phyloP scores from a whole-genome alignment of 2,329 filamentous ascomycete species.

The Xylaria polymorpha region DNA sequence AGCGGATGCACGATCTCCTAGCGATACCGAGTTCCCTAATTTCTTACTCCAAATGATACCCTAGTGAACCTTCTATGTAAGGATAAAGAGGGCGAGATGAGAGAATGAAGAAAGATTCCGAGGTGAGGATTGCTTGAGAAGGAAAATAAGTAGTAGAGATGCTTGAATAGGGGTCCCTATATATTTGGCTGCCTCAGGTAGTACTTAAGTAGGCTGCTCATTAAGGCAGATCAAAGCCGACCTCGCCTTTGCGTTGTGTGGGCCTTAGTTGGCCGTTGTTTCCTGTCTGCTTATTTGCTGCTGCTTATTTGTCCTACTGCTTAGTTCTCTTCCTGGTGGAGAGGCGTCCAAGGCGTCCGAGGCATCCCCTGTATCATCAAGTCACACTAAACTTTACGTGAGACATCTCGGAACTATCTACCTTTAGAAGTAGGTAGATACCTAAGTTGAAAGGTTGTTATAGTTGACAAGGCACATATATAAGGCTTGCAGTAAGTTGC shows the following conservation, averaged over 20 bases:
- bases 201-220: conserved; percentile 4
- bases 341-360: conserved; percentile 17
- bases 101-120: not conserved
- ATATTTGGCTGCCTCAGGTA: not conserved
- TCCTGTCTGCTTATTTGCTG: conserved; percentile 13
- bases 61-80: not conserved
- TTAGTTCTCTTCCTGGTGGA: conserved; percentile 20
- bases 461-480: not conserved
- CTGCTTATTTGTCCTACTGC: conserved; percentile 22
- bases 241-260: conserved; percentile 34
- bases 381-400: not conserved
- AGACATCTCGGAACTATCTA: conserved; percentile 12
- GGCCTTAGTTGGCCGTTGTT: conserved; percentile 29
- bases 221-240: conserved; percentile 21
- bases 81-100: not conserved
- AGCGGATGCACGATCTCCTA: conserved; percentile 2
- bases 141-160: not conserved
- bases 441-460: not conserved
- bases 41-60: not conserved
- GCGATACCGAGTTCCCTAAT: not conserved
- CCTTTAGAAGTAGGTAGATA: not conserved
- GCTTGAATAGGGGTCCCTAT: conserved; percentile 7
- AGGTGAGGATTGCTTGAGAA: not conserved
- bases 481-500: conserved; percentile 11
- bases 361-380: conserved; percentile 1